phyloP scores from a whole-genome alignment of 495 filamentous ascomycete genomes.

The Aspergillus hancockii region DNA sequence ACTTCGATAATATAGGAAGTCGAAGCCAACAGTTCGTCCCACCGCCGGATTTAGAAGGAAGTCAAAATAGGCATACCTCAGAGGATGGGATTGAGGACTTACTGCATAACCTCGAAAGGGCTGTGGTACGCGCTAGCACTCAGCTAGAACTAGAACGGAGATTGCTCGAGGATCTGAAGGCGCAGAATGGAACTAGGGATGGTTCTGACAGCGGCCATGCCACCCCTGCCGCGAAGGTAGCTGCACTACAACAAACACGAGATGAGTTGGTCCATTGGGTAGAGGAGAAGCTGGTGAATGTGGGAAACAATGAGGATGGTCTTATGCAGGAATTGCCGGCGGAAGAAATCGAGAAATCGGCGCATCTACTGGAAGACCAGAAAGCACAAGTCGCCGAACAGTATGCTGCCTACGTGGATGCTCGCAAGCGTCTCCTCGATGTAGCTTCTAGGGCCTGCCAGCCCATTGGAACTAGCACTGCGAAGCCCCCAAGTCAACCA shows the following conservation, averaged over 20 bases:
- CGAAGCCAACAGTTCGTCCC: constrained; percentile 42
- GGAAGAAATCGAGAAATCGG: constrained; percentile 39
- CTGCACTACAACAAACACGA: constrained; percentile 55
- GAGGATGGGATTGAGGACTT: constrained; percentile 48
- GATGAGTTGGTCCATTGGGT: constrained; percentile 73
- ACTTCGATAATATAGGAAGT: constrained; percentile 46
- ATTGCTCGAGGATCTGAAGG: constrained; percentile 58
- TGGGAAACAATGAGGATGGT: constrained; percentile 42
- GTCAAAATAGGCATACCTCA: constrained; percentile 10
- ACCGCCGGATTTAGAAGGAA: constrained; percentile 35
- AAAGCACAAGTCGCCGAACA: constrained; percentile 52
- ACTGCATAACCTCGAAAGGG: constrained; percentile 62
- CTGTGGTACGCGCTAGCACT: constrained; percentile 62
- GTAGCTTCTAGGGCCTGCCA: constrained; percentile 40
- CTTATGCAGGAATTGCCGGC: constrained; percentile 38
- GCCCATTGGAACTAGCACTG: constrained; percentile 27
- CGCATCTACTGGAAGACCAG: constrained; percentile 36
- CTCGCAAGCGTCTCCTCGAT: constrained; percentile 40
- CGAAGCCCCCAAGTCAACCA: constrained; percentile 32
- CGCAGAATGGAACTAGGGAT: constrained; percentile 27
- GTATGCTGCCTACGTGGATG: constrained; percentile 42
- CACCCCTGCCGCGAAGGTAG: constrained; percentile 37
- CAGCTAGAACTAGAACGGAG: constrained; percentile 63
- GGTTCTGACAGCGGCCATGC: constrained; percentile 10
- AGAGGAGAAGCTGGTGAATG: constrained; percentile 62